A percentile compares a stretch with the other conserved stretches of the same genome.
These are phyloP conservation scores for Neurospora sp. DNA, from an alignment of 495 filamentous ascomycete species.

Conservation along the genomic window DNA sequence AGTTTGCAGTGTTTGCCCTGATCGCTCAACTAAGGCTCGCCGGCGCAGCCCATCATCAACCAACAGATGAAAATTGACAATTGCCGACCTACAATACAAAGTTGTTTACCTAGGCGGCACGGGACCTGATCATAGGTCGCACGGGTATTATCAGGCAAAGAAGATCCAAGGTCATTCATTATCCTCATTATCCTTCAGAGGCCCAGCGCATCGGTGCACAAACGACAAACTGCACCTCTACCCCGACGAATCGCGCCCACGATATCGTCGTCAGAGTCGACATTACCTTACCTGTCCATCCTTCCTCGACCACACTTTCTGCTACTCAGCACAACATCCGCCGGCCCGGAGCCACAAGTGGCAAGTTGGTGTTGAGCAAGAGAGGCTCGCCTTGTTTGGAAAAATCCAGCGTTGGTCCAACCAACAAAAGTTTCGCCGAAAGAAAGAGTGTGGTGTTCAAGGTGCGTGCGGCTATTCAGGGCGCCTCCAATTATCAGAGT, in stretches of 20 bases:
- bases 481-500: background rate
- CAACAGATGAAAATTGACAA: background rate
- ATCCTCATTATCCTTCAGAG: background rate
- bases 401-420: background rate
- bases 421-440: background rate
- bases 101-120: slow-evolving; percentile 2
- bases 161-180: slow-evolving; percentile 2
- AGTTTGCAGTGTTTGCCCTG: background rate
- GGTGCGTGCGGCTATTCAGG: background rate
- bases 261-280: slow-evolving; percentile 1
- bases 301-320: background rate
- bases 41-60: background rate
- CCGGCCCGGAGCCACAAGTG: slow-evolving; percentile 5
- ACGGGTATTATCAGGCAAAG: background rate
- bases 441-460: slow-evolving; percentile 2
- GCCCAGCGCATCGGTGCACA: background rate
- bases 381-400: background rate
- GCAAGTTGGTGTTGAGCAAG: background rate
- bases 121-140: background rate
- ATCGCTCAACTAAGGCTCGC: background rate
- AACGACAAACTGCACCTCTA: background rate
- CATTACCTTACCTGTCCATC: background rate
- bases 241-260: background rate
- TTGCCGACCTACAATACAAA: slow-evolving; percentile 3
- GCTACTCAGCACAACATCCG: slow-evolving; percentile 3